Evolutionary conservation across 1,284 basidiomycete species (phyloP).

Genomic region (Irpex sp.): DNA sequence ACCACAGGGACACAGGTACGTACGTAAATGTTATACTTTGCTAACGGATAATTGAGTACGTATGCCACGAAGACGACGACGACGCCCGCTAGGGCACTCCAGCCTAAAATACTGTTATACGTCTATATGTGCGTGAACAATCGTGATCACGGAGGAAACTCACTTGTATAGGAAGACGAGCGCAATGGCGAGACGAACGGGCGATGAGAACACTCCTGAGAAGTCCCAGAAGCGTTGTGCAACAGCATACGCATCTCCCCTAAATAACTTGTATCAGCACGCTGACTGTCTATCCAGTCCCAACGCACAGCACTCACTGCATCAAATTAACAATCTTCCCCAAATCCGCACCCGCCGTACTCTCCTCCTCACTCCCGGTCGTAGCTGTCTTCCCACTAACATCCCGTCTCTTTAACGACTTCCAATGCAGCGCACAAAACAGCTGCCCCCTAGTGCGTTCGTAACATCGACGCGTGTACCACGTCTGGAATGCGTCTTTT

Average conservation of each 20-base stretch:
- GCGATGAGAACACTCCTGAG: slow-evolving; percentile 61
- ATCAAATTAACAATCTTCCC: slow-evolving; percentile 69
- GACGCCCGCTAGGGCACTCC: slow-evolving; percentile 78
- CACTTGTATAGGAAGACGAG: slow-evolving; percentile 71
- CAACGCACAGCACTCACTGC: slow-evolving; percentile 41
- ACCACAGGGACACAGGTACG: slow-evolving; percentile 15
- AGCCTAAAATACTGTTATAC: slow-evolving; percentile 63
- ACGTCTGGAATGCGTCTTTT: slow-evolving; percentile 56
- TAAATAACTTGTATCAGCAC: slow-evolving; percentile 20
- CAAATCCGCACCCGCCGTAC: slow-evolving; percentile 45
- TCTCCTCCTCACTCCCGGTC: slow-evolving; percentile 34
- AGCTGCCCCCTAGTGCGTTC: slow-evolving; percentile 64
- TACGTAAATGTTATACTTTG: slow-evolving; percentile 61
- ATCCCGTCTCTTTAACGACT: slow-evolving; percentile 56
- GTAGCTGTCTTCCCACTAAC: slow-evolving; percentile 46
- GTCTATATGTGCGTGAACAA: too few relatives aligned
- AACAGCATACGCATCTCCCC: slow-evolving; percentile 67
- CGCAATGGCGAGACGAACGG: slow-evolving; percentile 71
- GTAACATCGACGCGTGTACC: slow-evolving; percentile 62
- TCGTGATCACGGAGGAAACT: too few relatives aligned
- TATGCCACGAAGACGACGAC: slow-evolving; percentile 63
- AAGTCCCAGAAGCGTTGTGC: slow-evolving; percentile 70
- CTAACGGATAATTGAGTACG: slow-evolving; percentile 59
- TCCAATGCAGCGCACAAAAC: slow-evolving; percentile 70
- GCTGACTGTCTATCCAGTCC: not conserved